A percentile compares a stretch with the other conserved stretches of the same genome.
Conservation (phyloP, 139 green algal genomes). For the Diplosphaera chodatii region DNA sequence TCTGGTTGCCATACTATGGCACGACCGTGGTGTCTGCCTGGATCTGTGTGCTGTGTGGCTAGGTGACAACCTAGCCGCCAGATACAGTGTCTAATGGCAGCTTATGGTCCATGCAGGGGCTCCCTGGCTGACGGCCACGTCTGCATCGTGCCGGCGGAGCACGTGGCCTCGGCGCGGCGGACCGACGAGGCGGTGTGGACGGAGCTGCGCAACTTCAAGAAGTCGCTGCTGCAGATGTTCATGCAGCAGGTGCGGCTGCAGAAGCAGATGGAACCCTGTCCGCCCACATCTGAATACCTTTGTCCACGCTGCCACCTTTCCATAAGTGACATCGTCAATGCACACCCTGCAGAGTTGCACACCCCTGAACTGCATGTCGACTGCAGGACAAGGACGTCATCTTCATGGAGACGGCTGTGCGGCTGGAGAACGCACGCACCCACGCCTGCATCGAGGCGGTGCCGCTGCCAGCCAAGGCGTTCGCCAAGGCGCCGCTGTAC, state of each 20-base stretch:
- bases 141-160: slow-evolving; percentile 71
- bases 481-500: slow-evolving; percentile 45
- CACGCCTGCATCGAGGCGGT: slow-evolving; percentile 83
- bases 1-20: no score
- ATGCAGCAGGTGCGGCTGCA: slow-evolving; percentile 34
- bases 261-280: no score
- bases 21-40: no score
- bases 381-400: slow-evolving; percentile 51
- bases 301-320: not conserved
- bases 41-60: no score
- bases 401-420: slow-evolving; percentile 83
- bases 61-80: no score
- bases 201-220: slow-evolving; percentile 98
- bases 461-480: slow-evolving; percentile 42
- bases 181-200: slow-evolving; percentile 82
- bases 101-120: slow-evolving; percentile 24
- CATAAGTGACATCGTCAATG: no score
- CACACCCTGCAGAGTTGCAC: no score
- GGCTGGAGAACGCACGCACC: slow-evolving; percentile 32
- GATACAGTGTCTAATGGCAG: no score
- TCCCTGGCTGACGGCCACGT: slow-evolving; percentile 78
- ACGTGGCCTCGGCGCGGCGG: slow-evolving; percentile 51
- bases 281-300: no score
- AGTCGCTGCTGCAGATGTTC: slow-evolving; percentile 91
- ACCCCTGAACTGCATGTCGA: no score